phyloP scores from a whole-genome alignment of 768 basidiomycete species.

The Cantharellus anzutake region DNA sequence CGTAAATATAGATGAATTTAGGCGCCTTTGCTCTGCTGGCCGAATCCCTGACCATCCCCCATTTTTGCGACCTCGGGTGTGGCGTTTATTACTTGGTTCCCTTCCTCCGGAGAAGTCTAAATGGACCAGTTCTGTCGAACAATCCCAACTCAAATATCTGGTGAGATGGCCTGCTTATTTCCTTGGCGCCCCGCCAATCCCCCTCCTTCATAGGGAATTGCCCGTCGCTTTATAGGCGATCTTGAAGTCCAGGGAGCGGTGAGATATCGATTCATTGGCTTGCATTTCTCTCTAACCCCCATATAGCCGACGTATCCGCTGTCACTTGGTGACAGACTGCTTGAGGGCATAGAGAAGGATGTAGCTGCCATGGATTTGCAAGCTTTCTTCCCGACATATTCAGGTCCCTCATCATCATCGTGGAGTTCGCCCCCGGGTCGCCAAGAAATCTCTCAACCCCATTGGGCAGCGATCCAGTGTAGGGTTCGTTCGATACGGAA shows the following conservation, averaged over 20 bases:
- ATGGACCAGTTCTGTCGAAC: conserved; percentile 1
- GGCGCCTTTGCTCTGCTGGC: background rate
- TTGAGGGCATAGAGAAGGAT: conserved; percentile 11
- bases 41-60: background rate
- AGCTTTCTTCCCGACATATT: conserved; percentile 8
- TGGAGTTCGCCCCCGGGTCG: no score
- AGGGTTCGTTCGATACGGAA: no score
- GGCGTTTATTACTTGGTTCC: conserved; percentile 5
- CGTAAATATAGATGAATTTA: background rate
- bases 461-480: no score
- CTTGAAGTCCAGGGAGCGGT: conserved; percentile 4
- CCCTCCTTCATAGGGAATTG: conserved; percentile 3
- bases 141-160: no score
- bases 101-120: conserved; percentile 5
- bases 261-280: background rate
- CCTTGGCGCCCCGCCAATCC: no score
- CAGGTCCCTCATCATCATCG: no score
- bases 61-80: background rate
- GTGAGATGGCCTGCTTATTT: no score
- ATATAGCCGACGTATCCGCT: conserved; percentile 7
- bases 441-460: no score
- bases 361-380: conserved; percentile 9
- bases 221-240: conserved; percentile 7
- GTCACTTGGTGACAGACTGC: conserved; percentile 7
- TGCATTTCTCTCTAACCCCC: background rate